These are phyloP conservation scores for Misopates orontium DNA, from an alignment of 257 asterid genomes.

Conservation along the genomic window DNA sequence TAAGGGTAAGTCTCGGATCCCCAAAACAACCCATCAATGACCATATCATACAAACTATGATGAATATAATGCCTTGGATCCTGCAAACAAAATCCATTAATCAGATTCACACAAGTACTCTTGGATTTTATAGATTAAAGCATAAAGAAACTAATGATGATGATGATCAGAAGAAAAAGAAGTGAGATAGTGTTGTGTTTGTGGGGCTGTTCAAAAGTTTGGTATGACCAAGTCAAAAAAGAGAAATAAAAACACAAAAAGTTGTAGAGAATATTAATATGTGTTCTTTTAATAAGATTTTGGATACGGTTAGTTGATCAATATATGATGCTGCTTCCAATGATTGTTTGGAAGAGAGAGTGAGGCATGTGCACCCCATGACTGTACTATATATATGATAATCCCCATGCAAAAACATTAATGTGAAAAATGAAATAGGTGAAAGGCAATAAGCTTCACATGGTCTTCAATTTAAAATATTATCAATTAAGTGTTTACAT, in stretches of 20 bases:
- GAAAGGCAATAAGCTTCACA: too few species aligned
- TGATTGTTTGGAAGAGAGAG: slow-evolving; percentile 37
- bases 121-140: slow-evolving; percentile 29
- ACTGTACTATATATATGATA: too few species aligned
- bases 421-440: too few species aligned
- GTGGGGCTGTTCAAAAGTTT: slow-evolving; percentile 24
- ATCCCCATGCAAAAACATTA: too few species aligned
- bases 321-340: slow-evolving; percentile 46
- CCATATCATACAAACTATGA: slow-evolving; percentile 33
- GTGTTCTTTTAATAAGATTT: slow-evolving; percentile 27
- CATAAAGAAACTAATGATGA: slow-evolving; percentile 13
- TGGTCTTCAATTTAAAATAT: too few species aligned
- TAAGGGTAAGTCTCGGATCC: slow-evolving; percentile 82
- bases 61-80: slow-evolving; percentile 65
- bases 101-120: slow-evolving; percentile 39
- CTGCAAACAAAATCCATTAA: slow-evolving; percentile 47
- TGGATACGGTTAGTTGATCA: slow-evolving; percentile 18
- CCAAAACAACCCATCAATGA: slow-evolving; percentile 39
- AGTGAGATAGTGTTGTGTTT: slow-evolving; percentile 3
- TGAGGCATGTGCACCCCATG: background rate
- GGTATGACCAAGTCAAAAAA: slow-evolving; percentile 60
- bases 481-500: too few species aligned
- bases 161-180: background rate
- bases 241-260: slow-evolving; percentile 35
- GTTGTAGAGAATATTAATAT: slow-evolving; percentile 56